These are phyloP conservation scores for Tulasnella sp. DNA, from an alignment of 768 basidiomycete genomes.

Conservation along the genomic window DNA sequence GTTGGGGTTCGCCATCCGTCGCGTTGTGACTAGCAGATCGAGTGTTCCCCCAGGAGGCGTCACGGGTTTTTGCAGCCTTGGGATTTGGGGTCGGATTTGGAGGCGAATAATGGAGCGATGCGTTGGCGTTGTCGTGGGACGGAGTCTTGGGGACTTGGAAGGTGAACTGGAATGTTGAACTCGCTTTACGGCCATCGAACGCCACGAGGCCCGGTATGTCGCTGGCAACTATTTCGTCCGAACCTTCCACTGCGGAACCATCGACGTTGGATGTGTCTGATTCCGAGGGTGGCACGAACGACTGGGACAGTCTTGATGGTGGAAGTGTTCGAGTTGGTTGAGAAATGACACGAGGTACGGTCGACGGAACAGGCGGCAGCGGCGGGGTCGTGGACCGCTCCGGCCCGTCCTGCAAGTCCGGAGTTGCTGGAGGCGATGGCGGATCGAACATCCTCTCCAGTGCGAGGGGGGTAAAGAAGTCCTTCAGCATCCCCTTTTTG, in stretches of 20 bases:
- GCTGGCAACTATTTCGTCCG: conserved; percentile 48
- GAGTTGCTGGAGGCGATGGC: conserved; percentile 65
- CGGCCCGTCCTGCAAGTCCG: conserved; percentile 17
- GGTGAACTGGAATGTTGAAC: conserved; percentile 63
- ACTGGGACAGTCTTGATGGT: conserved; percentile 28
- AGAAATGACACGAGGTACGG: conserved; percentile 33
- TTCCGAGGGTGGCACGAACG: conserved; percentile 22
- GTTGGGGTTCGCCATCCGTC: background rate
- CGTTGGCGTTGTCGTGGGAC: conserved; percentile 32
- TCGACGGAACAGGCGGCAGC: conserved; percentile 26
- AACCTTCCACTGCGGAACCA: background rate
- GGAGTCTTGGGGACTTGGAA: conserved; percentile 52
- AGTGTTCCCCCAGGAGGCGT: conserved; percentile 34
- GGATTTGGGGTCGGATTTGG: conserved; percentile 28
- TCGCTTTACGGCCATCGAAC: conserved; percentile 44
- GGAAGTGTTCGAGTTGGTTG: conserved; percentile 32
- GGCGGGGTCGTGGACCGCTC: conserved; percentile 20
- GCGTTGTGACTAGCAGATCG: background rate
- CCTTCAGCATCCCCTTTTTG: conserved; percentile 48
- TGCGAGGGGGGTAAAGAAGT: conserved; percentile 83
- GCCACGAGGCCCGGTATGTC: conserved; percentile 48
- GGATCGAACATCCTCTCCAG: conserved; percentile 93
- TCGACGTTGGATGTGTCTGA: conserved; percentile 26
- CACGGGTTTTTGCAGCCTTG: conserved; percentile 28
- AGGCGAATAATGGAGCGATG: conserved; percentile 32